Evolutionary conservation across 1,139 yeast species (phyloP).

Genomic region (Sugiyamaella pinicola): DNA sequence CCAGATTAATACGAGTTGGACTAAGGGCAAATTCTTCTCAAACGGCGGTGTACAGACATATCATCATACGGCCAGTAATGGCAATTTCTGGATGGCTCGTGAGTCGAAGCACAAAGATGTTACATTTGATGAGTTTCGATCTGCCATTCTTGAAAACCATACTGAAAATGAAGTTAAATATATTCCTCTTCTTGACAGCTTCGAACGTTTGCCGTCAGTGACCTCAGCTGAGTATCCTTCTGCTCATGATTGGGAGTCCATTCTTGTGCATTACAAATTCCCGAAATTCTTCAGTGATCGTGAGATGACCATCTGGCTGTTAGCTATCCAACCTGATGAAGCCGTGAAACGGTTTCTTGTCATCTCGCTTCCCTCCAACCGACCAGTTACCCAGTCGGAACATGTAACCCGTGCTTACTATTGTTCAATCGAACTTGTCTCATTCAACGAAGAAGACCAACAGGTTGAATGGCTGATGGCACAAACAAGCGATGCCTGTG

Average conservation of each 20-base stretch:
- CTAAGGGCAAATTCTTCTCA: conserved; percentile 30
- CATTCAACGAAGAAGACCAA: conserved; percentile 45
- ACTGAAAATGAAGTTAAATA: conserved; percentile 45
- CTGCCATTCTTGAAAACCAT: conserved; percentile 41
- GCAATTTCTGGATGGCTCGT: conserved; percentile 53
- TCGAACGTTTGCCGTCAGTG: conserved; percentile 29
- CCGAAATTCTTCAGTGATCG: conserved; percentile 54
- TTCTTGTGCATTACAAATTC: conserved; percentile 51
- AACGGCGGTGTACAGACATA: conserved; percentile 44
- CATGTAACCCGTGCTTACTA: conserved; percentile 45
- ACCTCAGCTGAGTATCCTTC: conserved; percentile 12
- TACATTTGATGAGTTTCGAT: conserved; percentile 38
- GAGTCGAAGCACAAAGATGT: conserved; percentile 45
- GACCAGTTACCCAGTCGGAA: conserved; percentile 31
- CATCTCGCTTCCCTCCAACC: conserved; percentile 52
- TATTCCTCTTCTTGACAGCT: conserved; percentile 19
- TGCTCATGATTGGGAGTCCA: conserved; percentile 38
- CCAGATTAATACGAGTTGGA: conserved; percentile 31
- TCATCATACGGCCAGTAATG: conserved; percentile 38
- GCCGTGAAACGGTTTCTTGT: conserved; percentile 50
- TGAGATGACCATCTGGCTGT: conserved; percentile 62
- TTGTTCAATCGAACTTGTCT: conserved; percentile 60
- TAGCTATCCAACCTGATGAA: conserved; percentile 43
- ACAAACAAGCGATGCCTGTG: conserved; percentile 66
- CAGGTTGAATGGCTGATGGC: conserved; percentile 65